Base-by-base conservation (phyloP, 352 stramenopile species). In the Globisporangium paddicum region DNA sequence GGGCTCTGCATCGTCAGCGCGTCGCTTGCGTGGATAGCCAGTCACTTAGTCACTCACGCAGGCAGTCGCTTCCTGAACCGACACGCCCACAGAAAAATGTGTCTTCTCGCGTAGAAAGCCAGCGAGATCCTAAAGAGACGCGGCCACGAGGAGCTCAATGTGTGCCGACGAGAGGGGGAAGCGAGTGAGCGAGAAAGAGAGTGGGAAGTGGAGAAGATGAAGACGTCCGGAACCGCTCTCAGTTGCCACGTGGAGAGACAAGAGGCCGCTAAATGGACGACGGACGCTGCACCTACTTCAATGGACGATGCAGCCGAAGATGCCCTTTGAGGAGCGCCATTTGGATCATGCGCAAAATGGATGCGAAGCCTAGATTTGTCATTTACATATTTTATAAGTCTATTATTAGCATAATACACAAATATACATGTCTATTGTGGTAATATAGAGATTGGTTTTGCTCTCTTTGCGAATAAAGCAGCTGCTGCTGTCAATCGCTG, bases 71-170 rank as follows among this genome's bases (percentile, higher is more conserved):
- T 40, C 41, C 26, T 40, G 9, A 28, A 42, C 16, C 37, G 38
- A 21, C 38, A 44, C 38, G n/a, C 16, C 11, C 9, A 18, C 18
- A 23, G 38, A 44, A 44, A 47, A 32, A 32, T n/a, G 28, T 7
- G 41, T 26, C 41, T 23, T 11, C n/a, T 47, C n/a, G 7, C 19
- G 41, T 8, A 1, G 26, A 38, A 53, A 34, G n/a, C 19, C 21
- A 34, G n/a, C 13, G 46, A 56, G 50, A 56, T 56, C 19, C 21
- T 21, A 56, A 56, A 56, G 50, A 32, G 50, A 30, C 50, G 34
- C n/a, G 16, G 19, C 13, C n/a, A 19, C 34, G 50, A 45, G 16
- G 23, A 56, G 50, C 30, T 56, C 32, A 21, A 2, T 5, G 28
- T 19, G 30, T 35, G 25, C 18, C 16, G 11, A 10, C 16, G 25